Conservation (phyloP, 306 rosid species). For the Citrullus mucosospermus region DNA sequence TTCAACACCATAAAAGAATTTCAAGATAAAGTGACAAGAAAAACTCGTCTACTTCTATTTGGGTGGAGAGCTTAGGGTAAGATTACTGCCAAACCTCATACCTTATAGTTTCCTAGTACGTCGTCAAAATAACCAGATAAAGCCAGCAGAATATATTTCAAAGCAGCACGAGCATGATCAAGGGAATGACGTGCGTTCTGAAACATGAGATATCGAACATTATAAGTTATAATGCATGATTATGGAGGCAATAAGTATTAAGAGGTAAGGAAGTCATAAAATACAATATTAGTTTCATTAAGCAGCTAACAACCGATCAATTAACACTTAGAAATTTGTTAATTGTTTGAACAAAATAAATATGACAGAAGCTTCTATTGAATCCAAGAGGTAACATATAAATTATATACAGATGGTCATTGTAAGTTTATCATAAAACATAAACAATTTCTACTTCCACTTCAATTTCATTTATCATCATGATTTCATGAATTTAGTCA, state of each 20-base stretch:
- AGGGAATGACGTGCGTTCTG: slow-evolving; percentile 54
- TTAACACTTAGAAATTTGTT: background rate
- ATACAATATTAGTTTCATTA: background rate
- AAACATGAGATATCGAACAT: slow-evolving; percentile 7
- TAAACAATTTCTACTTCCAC: background rate
- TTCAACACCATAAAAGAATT: background rate
- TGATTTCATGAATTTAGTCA: background rate
- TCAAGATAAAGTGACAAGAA: background rate
- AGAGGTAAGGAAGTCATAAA: background rate
- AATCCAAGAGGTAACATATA: background rate
- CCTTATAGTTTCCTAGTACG: slow-evolving; percentile 79
- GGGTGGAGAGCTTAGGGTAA: background rate
- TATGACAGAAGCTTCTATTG: background rate
- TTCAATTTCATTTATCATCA: background rate
- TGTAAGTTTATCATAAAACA: background rate
- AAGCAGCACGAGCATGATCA: slow-evolving; percentile 65
- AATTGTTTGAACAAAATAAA: background rate
- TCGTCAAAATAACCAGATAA: slow-evolving; percentile 87
- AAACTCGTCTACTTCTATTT: background rate
- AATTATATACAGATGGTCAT: background rate
- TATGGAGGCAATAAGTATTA: background rate
- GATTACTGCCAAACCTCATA: slow-evolving; percentile 4
- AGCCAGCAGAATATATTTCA: slow-evolving; percentile 80
- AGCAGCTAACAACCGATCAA: background rate
- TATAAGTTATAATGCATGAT: background rate